Percentiles rank a stretch among this genome's conserved stretches.
Evolutionary conservation across 2,329 filamentous ascomycete genomes (phyloP).

Genomic region (Penicillium hesseltinei): DNA sequence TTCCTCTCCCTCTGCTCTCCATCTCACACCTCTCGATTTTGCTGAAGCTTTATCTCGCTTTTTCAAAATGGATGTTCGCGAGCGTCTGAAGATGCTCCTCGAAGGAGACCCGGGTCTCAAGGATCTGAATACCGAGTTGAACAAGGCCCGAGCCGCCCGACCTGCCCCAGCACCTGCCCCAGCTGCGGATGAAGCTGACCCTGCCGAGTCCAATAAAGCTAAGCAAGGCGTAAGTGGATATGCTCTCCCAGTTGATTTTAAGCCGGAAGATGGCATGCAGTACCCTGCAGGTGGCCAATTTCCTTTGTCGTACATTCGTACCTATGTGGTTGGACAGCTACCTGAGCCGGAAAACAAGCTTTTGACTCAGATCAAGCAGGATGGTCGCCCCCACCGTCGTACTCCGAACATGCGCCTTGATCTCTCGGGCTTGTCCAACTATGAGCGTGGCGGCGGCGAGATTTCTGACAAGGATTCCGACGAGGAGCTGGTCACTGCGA

Average conservation of each 20-base stretch:
- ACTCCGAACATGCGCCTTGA: not conserved
- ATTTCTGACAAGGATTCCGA: not conserved
- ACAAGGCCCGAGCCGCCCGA: not conserved
- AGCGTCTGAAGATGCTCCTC: conserved; percentile 1
- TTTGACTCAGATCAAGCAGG: conserved; percentile 5
- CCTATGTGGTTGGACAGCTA: not conserved
- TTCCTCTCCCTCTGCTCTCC: not conserved
- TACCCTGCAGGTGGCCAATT: not conserved
- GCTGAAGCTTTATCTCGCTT: not conserved
- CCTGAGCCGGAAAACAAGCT: not conserved
- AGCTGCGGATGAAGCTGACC: not conserved
- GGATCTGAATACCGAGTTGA: not conserved
- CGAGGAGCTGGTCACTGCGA: not conserved
- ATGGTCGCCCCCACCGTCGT: not conserved
- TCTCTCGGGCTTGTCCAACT: not conserved
- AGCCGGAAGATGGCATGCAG: not conserved
- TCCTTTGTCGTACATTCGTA: conserved; percentile 4
- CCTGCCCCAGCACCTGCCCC: not conserved
- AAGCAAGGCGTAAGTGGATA: conserved; percentile 5
- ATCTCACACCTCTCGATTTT: not conserved
- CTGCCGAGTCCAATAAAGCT: not conserved
- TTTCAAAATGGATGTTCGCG: not conserved
- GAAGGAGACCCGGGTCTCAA: not conserved
- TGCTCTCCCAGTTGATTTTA: not conserved
- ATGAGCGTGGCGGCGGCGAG: not conserved